Base-by-base conservation (phyloP, 352 stramenopile genomes). In the Phytophthora cactorum region DNA sequence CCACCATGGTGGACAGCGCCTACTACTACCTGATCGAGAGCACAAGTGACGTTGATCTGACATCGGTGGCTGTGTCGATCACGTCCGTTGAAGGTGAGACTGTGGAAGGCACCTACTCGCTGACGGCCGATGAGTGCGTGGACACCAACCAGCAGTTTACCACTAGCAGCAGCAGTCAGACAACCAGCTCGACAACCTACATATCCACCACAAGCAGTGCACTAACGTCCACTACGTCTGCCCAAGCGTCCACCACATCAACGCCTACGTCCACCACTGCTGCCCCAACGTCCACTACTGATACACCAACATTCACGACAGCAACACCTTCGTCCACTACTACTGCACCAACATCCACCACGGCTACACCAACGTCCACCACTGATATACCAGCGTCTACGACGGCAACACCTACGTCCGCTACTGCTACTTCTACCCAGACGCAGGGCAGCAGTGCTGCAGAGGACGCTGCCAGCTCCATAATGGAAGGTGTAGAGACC, bases 21-120 rank as follows among this genome's bases (percentile, higher is more conserved):
- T 90, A 82, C 63, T 90, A 90, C 74, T 90, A 82, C 63, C 28
- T 86, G 12, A 52, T 84, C 14, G 58, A 77, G 43, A 74, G 58
- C 31, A 73, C 52, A 41, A 75, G 44, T 51, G 60, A 59, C 3
- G 53, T 74, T 6, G 78, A 85, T 32, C 53, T 86, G 31, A 72
- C 70, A 34, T 58, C 60, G 0, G 65, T 86, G 28, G 50, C 67
- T 4, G 68, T 89, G 6, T 69, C 65, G 17, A 77, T 91, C 65
- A 86, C 79, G 44, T 91, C 81, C 28, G 59, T 79, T 29, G 68
- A 64, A 22, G 82, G 78, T 9, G 68, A 88, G 39, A 75, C 67
- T 3, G 69, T 88, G 36, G 61, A 80, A 39, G 79, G 81, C 22
- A 89, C 73, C 10, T 81, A 87, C 29, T 78, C 81, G 44, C 71